Base-by-base conservation (phyloP, 139 green algal species). In the Volvox africanus region DNA sequence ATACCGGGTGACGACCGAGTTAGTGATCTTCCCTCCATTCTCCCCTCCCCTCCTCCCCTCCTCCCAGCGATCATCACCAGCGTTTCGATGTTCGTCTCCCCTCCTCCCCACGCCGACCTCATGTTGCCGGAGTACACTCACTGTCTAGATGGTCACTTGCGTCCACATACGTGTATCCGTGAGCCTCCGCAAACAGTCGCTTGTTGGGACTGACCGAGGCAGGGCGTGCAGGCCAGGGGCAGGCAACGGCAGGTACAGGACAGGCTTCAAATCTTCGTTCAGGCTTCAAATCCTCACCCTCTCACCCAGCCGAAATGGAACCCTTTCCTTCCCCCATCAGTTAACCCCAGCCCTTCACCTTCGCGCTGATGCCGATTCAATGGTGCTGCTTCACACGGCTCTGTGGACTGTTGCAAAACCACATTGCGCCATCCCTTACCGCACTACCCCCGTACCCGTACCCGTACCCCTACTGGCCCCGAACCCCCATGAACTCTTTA, bases 161-260 rank as follows among this genome's bases (percentile, higher is more conserved):
- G 55, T 93, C 85, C 11, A 88, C 33, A 69, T 88, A 88, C 28
- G 68, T 69, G 90, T 93, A 93, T n/a, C 90, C 90, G 76, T 93
- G 90, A 13, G 71, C 55, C 28, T 61, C 50, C 0, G 83, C 90
- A 44, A 85, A 93, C 32, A 71, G 24, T 24, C 24, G 36, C 67
- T 88, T 90, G 79, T 93, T 93, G 37, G 80, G 69, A 1, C 89
- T 92, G 81, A n/a, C 14, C 44, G 65, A 32, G 82, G 1, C 20
- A 22, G 32, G 62, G 17, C 20, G 78, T 20, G 62, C 20, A 30
- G 62, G 62, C 2, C 19, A n/a, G 62, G 1, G 32, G 62, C 21
- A 28, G 65, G 65, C 9, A 2, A 73, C 21, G 65, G 62, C 17
- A 69, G 62, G 62, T 69, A 24, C 21, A 32, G 19, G 30, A 55